phyloP scores from a whole-genome alignment of 768 basidiomycete genomes.

The Lanmaoa pseudosensibilis region DNA sequence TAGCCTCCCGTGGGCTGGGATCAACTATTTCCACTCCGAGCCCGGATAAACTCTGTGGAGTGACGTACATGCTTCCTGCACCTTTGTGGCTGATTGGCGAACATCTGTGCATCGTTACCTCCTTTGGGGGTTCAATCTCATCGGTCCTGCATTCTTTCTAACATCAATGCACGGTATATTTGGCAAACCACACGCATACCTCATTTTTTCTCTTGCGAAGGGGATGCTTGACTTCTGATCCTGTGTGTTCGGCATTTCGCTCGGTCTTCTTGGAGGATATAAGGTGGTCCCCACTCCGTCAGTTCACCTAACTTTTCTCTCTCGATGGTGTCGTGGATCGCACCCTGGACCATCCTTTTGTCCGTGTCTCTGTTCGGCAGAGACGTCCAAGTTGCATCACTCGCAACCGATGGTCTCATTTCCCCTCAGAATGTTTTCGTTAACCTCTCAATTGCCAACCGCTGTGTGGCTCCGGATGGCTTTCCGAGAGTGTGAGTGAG shows the following conservation, averaged over 20 bases:
- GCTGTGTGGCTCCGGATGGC: constrained; percentile 14
- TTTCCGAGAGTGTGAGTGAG: constrained; percentile 10
- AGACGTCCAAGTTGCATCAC: neutral
- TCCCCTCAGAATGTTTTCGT: neutral
- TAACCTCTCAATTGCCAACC: constrained; percentile 1
- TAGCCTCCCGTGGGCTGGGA: neutral
- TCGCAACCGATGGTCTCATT: neutral
- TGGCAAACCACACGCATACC: neutral
- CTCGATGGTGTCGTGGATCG: neutral
- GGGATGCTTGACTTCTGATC: neutral
- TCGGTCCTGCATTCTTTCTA: neutral
- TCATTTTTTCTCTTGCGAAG: neutral
- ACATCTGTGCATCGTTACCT: neutral
- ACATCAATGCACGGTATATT: neutral
- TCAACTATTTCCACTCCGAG: neutral
- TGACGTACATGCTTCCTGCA: neutral
- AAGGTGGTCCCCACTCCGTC: neutral
- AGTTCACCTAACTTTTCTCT: neutral
- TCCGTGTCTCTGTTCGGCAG: neutral
- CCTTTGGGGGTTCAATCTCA: neutral
- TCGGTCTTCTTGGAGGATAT: neutral
- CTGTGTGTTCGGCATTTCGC: neutral
- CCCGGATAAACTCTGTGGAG: neutral
- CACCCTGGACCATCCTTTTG: neutral
- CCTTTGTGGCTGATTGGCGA: neutral